These are phyloP conservation scores for Sclerotinia spermophila DNA, from an alignment of 2,329 filamentous ascomycete genomes.

Conservation along the genomic window DNA sequence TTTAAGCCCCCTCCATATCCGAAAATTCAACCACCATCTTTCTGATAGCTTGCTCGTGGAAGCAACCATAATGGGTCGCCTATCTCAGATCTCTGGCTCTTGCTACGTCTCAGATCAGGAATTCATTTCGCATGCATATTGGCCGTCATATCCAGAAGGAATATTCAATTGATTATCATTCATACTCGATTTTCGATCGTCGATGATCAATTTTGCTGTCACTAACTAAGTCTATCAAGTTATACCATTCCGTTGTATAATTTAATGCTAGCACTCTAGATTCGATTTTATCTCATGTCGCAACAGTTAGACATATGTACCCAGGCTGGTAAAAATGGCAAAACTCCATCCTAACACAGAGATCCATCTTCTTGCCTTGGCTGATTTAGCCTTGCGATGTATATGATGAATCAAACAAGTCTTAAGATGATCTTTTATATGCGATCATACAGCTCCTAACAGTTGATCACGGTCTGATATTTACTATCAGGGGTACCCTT, in stretches of 20 bases:
- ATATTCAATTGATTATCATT: not conserved
- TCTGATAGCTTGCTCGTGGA: not conserved
- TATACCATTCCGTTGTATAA: accelerated
- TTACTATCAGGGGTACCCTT: not conserved
- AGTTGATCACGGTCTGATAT: accelerated
- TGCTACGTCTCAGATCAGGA: not conserved
- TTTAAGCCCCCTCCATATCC: accelerated
- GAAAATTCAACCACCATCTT: not conserved
- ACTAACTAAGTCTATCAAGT: too few relatives aligned
- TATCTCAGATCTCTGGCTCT: not conserved
- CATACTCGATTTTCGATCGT: not conserved
- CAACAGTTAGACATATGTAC: accelerated
- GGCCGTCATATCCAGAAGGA: too few relatives aligned
- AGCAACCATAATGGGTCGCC: not conserved
- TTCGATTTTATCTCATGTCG: not conserved
- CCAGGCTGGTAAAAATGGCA: not conserved
- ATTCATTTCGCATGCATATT: not conserved
- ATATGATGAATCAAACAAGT: not conserved
- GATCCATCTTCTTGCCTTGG: not conserved
- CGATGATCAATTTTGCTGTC: not conserved
- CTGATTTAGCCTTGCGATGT: accelerated
- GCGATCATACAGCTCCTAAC: not conserved
- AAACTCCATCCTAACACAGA: not conserved
- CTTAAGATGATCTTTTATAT: not conserved
- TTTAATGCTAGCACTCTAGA: too few relatives aligned